A percentile compares a stretch with the other conserved stretches of the same genome.
These are phyloP conservation scores for Solanum gracilifrons DNA, from an alignment of 257 asterid genomes.

Conservation along the genomic window DNA sequence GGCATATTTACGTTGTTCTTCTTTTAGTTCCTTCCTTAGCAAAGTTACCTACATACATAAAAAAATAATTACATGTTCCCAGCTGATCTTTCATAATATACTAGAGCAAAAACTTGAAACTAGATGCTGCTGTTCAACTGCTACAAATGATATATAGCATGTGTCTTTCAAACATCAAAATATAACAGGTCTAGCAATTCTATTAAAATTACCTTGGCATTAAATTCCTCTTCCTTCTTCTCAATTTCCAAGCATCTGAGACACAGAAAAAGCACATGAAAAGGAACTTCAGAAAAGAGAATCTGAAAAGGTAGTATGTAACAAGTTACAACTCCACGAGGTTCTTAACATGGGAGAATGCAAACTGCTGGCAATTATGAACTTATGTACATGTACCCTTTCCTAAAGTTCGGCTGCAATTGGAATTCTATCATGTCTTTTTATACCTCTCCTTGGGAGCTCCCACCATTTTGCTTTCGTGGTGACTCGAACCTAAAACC, in stretches of 20 bases:
- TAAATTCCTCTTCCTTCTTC: conserved; percentile 42
- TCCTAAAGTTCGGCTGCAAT: not conserved
- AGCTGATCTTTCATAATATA: not conserved
- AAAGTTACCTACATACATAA: conserved; percentile 20
- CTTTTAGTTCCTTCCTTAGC: conserved; percentile 24
- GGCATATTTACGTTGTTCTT: conserved; percentile 26
- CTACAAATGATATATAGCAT: not conserved
- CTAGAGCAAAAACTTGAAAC: not conserved
- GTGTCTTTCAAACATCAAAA: not conserved
- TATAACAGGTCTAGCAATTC: not conserved
- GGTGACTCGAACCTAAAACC: not conserved
- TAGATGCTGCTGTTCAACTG: not conserved
- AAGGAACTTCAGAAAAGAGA: not conserved
- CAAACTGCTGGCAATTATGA: not conserved
- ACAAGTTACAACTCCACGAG: not conserved
- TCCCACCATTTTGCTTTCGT: not conserved
- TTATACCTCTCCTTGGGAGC: not conserved
- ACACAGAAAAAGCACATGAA: not conserved
- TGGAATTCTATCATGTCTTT: not conserved
- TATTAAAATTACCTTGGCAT: conserved; percentile 41
- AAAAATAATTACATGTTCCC: not conserved
- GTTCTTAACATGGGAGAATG: not conserved
- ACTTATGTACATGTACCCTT: not conserved
- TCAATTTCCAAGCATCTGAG: conserved; percentile 56
- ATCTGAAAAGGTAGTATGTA: not conserved